Evolutionary conservation across 2,329 filamentous ascomycete genomes (phyloP), one percentile per base, ranked within the genome.

Genomic region (Tolypocladium paradoxum): DNA sequence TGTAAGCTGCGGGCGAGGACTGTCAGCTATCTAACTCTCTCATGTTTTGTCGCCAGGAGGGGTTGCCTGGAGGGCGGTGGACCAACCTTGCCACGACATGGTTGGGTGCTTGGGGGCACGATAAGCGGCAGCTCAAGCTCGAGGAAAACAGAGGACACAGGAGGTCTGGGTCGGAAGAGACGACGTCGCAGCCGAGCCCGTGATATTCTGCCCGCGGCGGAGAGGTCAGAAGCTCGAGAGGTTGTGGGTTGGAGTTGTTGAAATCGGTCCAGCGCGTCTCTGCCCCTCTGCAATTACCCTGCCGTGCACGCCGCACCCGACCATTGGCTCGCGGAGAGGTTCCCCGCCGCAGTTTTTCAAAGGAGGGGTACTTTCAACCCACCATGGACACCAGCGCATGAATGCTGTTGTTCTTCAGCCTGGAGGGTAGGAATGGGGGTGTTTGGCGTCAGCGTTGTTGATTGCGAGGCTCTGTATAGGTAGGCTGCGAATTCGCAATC

Each of bases 41-140:
- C 51, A 31, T 50, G 24, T 40, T 38, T 36, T 33, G 50, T 48
- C 31, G 22, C 48, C 38, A 58, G 59, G 61, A 62, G 64, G 65
- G 64, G 61, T 61, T 61, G 56, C 56, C 58, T 58, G 49, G 54
- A 56, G 54, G 60, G 58, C 58, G 62, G 60, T 56, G 55, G 58
- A 65, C 65, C 64, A 65, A 88, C 85, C 82, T 85, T 89, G 84
- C 84, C 84, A 87, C 72, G 84, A 87, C 84, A 88, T 86, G 67
- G 62, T 81, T 61, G 57, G 50, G 56, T 52, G 53, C 51, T 49
- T 45, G 11, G 31, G 51, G 38, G 56, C 34, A 37, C 46, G 51
- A 31, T 50, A 36, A 46, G 48, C 49, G 35, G 47, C 29, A 29
- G 40, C 54, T 33, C 50, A 40, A 53, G 22, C 50, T 49, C 38